These are phyloP conservation scores for Trichosporon faecale DNA, from an alignment of 1,284 basidiomycete species.

Conservation along the genomic window DNA sequence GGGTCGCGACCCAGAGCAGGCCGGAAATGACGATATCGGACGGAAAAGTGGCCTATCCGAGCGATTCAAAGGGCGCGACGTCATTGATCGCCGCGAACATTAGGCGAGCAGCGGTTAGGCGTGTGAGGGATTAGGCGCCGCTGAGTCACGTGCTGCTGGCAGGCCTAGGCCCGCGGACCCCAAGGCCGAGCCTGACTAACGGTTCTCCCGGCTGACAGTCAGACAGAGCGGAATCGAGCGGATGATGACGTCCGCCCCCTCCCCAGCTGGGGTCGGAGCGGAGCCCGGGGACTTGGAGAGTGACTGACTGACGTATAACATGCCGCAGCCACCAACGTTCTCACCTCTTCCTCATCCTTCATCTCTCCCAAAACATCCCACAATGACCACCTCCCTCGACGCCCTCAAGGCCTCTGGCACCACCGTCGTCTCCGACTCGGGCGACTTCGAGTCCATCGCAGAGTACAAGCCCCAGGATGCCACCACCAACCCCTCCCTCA, in stretches of 20 bases:
- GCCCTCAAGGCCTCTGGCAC: constrained; percentile 64
- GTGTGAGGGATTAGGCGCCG: too few relatives aligned
- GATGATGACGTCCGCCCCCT: not conserved
- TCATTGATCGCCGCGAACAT: not conserved
- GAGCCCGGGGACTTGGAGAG: too few relatives aligned
- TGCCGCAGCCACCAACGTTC: too few relatives aligned
- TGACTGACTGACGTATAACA: not conserved
- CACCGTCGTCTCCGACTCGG: constrained; percentile 90
- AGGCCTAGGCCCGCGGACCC: too few relatives aligned
- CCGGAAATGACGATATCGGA: not conserved
- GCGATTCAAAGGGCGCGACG: not conserved
- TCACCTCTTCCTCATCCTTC: not conserved
- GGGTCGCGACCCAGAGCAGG: not conserved
- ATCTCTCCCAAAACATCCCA: not conserved
- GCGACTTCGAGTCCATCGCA: constrained; percentile 65
- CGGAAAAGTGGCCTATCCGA: not conserved
- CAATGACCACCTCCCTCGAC: constrained; percentile 28
- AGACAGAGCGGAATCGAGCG: too few relatives aligned
- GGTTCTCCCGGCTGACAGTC: not conserved
- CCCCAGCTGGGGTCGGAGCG: too few relatives aligned
- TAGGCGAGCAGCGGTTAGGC: not conserved
- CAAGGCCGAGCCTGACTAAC: not conserved
- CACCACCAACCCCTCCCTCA: constrained; percentile 88
- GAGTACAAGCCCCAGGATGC: constrained; percentile 91
- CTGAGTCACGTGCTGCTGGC: too few relatives aligned